Percentiles rank a stretch among this genome's conserved stretches.
phyloP scores from a whole-genome alignment of 768 basidiomycete species.

The Auricularia heimuer region DNA sequence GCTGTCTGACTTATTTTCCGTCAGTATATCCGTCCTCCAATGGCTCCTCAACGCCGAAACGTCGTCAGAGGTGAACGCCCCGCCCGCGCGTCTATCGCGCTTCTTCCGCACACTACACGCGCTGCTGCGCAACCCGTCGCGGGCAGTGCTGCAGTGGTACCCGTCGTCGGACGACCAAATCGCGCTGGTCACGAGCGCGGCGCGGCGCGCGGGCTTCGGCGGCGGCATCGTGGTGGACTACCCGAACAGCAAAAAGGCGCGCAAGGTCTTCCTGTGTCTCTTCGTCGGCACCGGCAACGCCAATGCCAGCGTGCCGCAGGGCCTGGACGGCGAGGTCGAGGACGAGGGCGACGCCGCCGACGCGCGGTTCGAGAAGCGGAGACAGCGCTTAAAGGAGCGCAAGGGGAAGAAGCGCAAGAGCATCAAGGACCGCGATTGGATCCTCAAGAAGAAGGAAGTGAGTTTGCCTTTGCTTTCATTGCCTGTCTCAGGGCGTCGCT shows the following conservation, averaged over 20 bases:
- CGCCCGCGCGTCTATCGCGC: conserved; percentile 69
- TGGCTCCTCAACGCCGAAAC: conserved; percentile 98
- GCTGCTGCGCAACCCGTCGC: conserved; percentile 71
- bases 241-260: conserved; percentile 92
- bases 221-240: conserved; percentile 96
- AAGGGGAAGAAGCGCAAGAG: conserved; percentile 59
- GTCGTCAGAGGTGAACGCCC: conserved; percentile 80
- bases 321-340: conserved; percentile 56
- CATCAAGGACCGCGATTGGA: conserved; percentile 69
- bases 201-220: conserved; percentile 91
- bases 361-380: conserved; percentile 67
- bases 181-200: conserved; percentile 84
- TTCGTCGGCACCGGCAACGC: conserved; percentile 73
- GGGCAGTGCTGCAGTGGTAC: conserved; percentile 68
- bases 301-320: conserved; percentile 53
- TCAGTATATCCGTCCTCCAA: conserved; percentile 94
- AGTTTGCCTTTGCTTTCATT: conserved; percentile 9
- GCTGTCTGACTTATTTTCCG: not conserved
- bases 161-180: conserved; percentile 80
- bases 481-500: conserved; percentile 2
- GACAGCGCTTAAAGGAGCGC: conserved; percentile 45
- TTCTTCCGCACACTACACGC: conserved; percentile 94
- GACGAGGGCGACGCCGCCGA: conserved; percentile 39
- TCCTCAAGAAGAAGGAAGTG: conserved; percentile 94
- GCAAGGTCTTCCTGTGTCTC: conserved; percentile 88